A percentile compares a stretch with the other conserved stretches of the same genome.
Evolutionary conservation across 345 rosid genomes (phyloP).

Genomic region (Gossypium bickii): DNA sequence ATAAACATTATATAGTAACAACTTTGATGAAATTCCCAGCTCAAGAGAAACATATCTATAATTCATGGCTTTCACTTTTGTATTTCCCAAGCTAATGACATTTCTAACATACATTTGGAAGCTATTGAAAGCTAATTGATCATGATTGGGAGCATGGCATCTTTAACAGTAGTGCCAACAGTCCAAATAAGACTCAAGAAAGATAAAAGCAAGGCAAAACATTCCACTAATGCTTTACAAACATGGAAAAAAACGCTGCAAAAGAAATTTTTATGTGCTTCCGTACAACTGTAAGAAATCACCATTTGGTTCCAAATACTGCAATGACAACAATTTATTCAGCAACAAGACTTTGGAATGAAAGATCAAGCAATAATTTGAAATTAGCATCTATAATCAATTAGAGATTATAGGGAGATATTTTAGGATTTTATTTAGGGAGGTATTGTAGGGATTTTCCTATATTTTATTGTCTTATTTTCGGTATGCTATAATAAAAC

Average conservation of each 20-base stretch:
- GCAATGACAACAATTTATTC: background rate
- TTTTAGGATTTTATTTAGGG: too few species aligned
- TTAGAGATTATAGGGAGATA: too few species aligned
- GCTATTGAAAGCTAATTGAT: background rate
- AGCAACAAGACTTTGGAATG: background rate
- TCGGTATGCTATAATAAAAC: too few species aligned
- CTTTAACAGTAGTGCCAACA: background rate
- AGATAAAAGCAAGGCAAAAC: background rate
- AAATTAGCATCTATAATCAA: too few species aligned
- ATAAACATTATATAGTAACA: background rate
- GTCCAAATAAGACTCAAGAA: background rate
- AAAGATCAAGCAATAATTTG: constrained; percentile 4
- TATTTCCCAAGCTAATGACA: background rate
- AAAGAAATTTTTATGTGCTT: background rate
- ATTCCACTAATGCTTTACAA: background rate
- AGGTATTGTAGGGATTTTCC: too few species aligned
- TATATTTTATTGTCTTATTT: too few species aligned
- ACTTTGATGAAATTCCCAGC: background rate
- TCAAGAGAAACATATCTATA: background rate
- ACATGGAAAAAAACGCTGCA: background rate
- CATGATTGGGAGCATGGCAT: background rate
- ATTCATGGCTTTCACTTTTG: background rate
- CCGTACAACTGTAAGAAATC: background rate
- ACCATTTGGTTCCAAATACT: background rate
- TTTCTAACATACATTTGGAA: background rate